Percentiles rank a stretch among this genome's conserved stretches.
phyloP scores from a whole-genome alignment of 2,329 filamentous ascomycete species.

The Scytalidium lignicola region DNA sequence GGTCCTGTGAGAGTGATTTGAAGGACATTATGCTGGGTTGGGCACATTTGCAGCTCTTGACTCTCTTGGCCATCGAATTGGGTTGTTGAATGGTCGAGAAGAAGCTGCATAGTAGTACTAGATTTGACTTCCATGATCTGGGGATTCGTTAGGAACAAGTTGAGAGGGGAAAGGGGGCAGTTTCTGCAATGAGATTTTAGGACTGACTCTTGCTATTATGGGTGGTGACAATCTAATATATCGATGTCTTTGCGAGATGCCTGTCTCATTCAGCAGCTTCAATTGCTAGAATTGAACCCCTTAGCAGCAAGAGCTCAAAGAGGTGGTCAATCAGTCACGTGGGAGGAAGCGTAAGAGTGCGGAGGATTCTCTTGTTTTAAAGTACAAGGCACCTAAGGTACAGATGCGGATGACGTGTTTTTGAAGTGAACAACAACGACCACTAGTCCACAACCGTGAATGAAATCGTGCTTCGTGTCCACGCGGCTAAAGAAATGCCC shows the following conservation, averaged over 20 bases:
- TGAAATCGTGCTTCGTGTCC: neutral
- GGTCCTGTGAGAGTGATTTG: conserved; percentile 24
- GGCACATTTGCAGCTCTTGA: conserved; percentile 3
- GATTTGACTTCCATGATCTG: conserved; percentile 12
- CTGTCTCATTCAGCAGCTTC: conserved; percentile 23
- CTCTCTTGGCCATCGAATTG: neutral
- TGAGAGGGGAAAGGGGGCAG: conserved; percentile 64
- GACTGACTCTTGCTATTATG: conserved; percentile 66
- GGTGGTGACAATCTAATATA: conserved; percentile 64
- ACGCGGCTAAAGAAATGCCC: too few relatives aligned
- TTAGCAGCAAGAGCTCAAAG: conserved; percentile 16
- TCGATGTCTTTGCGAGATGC: conserved; percentile 6
- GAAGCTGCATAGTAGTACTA: conserved; percentile 6
- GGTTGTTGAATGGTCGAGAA: neutral
- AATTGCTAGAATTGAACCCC: conserved; percentile 14
- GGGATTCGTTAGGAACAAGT: conserved; percentile 49
- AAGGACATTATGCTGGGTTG: conserved; percentile 22
- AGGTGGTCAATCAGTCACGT: conserved; percentile 20
- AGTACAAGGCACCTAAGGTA: neutral
- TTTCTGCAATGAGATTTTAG: conserved; percentile 39
- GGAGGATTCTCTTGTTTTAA: neutral
- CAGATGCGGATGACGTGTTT: neutral
- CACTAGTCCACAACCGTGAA: neutral
- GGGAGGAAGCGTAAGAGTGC: neutral
- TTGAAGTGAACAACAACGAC: neutral